Conservation (phyloP, 352 stramenopile genomes). For the Pythium utonaiense region DNA sequence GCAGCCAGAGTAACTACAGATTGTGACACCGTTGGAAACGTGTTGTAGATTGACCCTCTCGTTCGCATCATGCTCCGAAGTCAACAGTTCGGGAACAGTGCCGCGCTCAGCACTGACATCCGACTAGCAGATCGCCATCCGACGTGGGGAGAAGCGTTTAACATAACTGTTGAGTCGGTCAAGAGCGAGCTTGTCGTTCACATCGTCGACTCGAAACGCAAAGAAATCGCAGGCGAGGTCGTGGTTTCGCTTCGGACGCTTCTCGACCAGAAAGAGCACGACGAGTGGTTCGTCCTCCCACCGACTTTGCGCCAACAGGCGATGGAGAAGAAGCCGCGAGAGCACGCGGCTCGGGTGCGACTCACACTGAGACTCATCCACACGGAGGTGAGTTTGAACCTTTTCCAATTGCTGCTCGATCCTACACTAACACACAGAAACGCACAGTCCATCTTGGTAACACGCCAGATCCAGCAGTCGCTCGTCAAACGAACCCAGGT, state of each 20-base stretch:
- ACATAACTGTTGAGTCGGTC: slow-evolving; percentile 37
- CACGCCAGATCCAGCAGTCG: slow-evolving; percentile 44
- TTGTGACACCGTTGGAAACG: not conserved
- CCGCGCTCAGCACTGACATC: slow-evolving; percentile 27
- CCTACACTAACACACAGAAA: not conserved
- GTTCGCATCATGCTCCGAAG: slow-evolving; percentile 38
- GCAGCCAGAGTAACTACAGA: not conserved
- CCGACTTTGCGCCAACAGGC: slow-evolving; percentile 61
- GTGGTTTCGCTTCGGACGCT: slow-evolving; percentile 42
- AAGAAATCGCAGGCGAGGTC: slow-evolving; percentile 49
- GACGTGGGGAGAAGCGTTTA: slow-evolving; percentile 35
- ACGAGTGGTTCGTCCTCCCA: slow-evolving; percentile 50
- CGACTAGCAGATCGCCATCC: slow-evolving; percentile 45
- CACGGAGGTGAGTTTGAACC: slow-evolving; percentile 39
- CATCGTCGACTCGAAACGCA: slow-evolving; percentile 43
- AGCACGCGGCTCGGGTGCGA: slow-evolving; percentile 36
- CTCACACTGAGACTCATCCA: slow-evolving; percentile 42
- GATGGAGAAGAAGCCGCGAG: slow-evolving; percentile 36
- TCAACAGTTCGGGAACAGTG: not conserved
- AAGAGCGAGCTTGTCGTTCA: slow-evolving; percentile 45
- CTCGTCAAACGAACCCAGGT: slow-evolving; percentile 30
- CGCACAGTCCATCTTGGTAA: slow-evolving; percentile 52
- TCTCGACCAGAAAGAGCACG: slow-evolving; percentile 58
- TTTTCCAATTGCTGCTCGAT: not conserved
- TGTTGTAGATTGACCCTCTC: slow-evolving; percentile 48